These are phyloP conservation scores for Candida maris DNA, from an alignment of 805 yeast genomes.

Conservation along the genomic window DNA sequence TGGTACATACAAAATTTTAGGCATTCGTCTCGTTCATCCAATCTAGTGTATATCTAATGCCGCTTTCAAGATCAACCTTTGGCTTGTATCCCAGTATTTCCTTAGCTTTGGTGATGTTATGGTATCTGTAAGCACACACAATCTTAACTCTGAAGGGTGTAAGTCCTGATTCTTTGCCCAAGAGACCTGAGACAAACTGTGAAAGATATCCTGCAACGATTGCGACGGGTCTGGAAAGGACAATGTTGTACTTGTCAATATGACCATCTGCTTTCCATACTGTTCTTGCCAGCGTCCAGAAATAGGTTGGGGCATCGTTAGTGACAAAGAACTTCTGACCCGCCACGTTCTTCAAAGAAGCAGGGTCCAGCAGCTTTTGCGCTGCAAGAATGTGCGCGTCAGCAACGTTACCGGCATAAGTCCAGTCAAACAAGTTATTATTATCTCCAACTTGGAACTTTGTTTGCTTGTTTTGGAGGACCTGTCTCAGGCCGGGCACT, in stretches of 20 bases:
- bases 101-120: slow-evolving; percentile 87
- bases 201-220: slow-evolving; percentile 76
- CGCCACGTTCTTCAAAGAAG: slow-evolving; percentile 46
- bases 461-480: slow-evolving; percentile 79
- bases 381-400: slow-evolving; percentile 95
- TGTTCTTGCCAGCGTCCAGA: slow-evolving; percentile 94
- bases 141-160: slow-evolving; percentile 93
- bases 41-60: slow-evolving; percentile 72
- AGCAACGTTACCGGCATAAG: slow-evolving; percentile 98
- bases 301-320: slow-evolving; percentile 90
- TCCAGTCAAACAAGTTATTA: slow-evolving; percentile 91
- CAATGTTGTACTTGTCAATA: slow-evolving; percentile 65
- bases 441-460: slow-evolving; percentile 94
- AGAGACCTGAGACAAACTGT: slow-evolving; percentile 63
- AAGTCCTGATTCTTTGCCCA: slow-evolving; percentile 86
- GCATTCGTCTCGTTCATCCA: slow-evolving; percentile 76
- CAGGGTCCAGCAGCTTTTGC: slow-evolving; percentile 54
- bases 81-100: slow-evolving; percentile 75
- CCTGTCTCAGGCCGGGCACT: slow-evolving; percentile 86
- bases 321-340: slow-evolving; percentile 91
- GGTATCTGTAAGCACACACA: slow-evolving; percentile 91
- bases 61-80: slow-evolving; percentile 69
- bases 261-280: slow-evolving; percentile 97
- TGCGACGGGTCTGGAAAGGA: slow-evolving; percentile 71
- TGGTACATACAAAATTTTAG: slow-evolving; percentile 8